Evolutionary conservation across 495 filamentous ascomycete genomes (phyloP).

Genomic region (Cryomyces minteri): DNA sequence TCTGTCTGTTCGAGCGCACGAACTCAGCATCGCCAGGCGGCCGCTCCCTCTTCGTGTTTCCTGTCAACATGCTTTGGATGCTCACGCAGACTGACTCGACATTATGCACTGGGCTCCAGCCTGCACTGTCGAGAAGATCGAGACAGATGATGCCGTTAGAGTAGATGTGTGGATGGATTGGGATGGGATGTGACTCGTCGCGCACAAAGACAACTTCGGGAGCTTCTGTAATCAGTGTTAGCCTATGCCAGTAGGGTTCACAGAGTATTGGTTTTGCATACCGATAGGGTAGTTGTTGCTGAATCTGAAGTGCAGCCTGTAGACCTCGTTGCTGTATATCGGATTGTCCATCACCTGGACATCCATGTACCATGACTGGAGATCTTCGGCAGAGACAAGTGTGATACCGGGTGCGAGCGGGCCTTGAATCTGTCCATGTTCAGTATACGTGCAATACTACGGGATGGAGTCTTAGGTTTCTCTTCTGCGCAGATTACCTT

Average conservation of each 20-base stretch:
- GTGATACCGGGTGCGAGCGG: conserved; percentile 43
- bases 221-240: conserved; percentile 37
- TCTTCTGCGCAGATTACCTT: too few relatives aligned
- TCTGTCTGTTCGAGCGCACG: conserved; percentile 52
- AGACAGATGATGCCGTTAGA: conserved; percentile 97
- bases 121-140: conserved; percentile 69
- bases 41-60: conserved; percentile 69
- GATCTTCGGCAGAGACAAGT: conserved; percentile 60
- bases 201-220: conserved; percentile 82
- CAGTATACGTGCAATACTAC: too few relatives aligned
- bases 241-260: neutral
- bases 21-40: conserved; percentile 78
- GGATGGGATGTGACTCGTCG: conserved; percentile 50
- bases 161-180: conserved; percentile 95
- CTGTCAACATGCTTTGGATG: conserved; percentile 93
- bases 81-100: conserved; percentile 96
- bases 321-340: conserved; percentile 63
- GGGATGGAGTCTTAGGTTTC: too few relatives aligned
- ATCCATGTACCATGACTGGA: conserved; percentile 86
- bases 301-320: conserved; percentile 78
- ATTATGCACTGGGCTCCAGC: conserved; percentile 93
- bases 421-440: conserved; percentile 13
- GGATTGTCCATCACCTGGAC: conserved; percentile 90
- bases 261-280: conserved; percentile 18
- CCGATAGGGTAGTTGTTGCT: conserved; percentile 76